These are phyloP conservation scores for Cladosporium sp. DNA, from an alignment of 2,329 filamentous ascomycete genomes.

Conservation along the genomic window DNA sequence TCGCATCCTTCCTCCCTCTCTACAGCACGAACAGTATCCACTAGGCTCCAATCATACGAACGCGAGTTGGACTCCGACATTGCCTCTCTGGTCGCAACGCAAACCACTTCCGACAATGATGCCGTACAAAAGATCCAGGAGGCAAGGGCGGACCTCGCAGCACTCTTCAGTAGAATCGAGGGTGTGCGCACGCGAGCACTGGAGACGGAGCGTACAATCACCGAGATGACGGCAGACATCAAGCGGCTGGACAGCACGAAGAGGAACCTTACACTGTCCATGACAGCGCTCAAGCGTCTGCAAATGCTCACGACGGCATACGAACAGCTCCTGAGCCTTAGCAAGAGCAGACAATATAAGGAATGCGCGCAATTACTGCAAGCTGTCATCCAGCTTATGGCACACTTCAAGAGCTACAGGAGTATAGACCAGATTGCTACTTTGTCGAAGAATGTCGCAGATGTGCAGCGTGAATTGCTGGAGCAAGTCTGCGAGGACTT, in stretches of 20 bases:
- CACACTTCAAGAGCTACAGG: slow-evolving; percentile 95
- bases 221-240: slow-evolving; percentile 98
- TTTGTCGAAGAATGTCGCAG: slow-evolving; percentile 85
- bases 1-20: slow-evolving; percentile 80
- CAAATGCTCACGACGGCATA: slow-evolving; percentile 99
- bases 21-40: slow-evolving; percentile 70
- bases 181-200: slow-evolving; percentile 83
- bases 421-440: slow-evolving; percentile 98
- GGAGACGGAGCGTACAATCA: slow-evolving; percentile 92
- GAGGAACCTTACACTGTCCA: slow-evolving; percentile 90
- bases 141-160: slow-evolving; percentile 82
- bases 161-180: slow-evolving; percentile 92
- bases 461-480: slow-evolving; percentile 84
- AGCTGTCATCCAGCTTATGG: slow-evolving; percentile 95
- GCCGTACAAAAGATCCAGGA: slow-evolving; percentile 88
- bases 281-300: slow-evolving; percentile 93
- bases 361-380: slow-evolving; percentile 92
- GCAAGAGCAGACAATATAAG: slow-evolving; percentile 82
- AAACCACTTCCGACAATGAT: slow-evolving; percentile 80
- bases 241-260: slow-evolving; percentile 96
- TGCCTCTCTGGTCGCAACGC: slow-evolving; percentile 63
- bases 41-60: slow-evolving; percentile 69
- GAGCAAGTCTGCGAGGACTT: slow-evolving; percentile 99
- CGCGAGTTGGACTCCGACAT: slow-evolving; percentile 80
- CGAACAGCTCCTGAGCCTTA: slow-evolving; percentile 81